A percentile compares a stretch with the other conserved stretches of the same genome.
Evolutionary conservation across 2,329 filamentous ascomycete species (phyloP).

Genomic region (Diaporthe amygdali): DNA sequence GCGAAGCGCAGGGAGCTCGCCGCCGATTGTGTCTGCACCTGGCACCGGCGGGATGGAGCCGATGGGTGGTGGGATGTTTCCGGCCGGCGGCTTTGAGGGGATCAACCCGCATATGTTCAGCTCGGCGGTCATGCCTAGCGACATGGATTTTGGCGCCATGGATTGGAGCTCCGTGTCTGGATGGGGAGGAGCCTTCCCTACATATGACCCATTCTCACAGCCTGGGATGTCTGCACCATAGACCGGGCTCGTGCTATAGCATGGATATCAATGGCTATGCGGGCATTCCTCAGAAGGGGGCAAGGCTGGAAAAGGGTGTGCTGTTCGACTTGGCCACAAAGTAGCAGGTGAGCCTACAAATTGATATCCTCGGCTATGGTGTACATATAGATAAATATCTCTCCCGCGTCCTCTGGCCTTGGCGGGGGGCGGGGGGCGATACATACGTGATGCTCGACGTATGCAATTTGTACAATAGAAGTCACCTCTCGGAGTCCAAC

Average conservation of each 20-base stretch:
- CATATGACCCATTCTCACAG: background rate
- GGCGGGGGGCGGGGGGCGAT: background rate
- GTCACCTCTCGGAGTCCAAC: background rate
- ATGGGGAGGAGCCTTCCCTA: slow-evolving; percentile 40
- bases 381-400: background rate
- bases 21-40: slow-evolving; percentile 22
- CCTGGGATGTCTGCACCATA: slow-evolving; percentile 14
- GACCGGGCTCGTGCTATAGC: background rate
- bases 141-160: slow-evolving; percentile 43
- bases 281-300: background rate
- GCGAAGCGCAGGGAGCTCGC: slow-evolving; percentile 23
- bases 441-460: background rate
- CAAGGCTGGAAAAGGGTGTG: background rate
- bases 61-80: slow-evolving; percentile 27
- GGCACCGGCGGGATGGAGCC: slow-evolving; percentile 11
- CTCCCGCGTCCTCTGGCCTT: background rate
- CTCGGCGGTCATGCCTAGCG: slow-evolving; percentile 27
- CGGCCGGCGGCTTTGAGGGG: slow-evolving; percentile 30
- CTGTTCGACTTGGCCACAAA: background rate
- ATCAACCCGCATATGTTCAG: slow-evolving; percentile 38
- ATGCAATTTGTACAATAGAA: background rate
- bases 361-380: background rate
- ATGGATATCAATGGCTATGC: background rate
- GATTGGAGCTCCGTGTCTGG: slow-evolving; percentile 51
- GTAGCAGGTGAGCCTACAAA: background rate